These are phyloP conservation scores for Gaertneriomyces semiglobifer DNA, from an alignment of 192 early-diverging fungal species.

Conservation along the genomic window DNA sequence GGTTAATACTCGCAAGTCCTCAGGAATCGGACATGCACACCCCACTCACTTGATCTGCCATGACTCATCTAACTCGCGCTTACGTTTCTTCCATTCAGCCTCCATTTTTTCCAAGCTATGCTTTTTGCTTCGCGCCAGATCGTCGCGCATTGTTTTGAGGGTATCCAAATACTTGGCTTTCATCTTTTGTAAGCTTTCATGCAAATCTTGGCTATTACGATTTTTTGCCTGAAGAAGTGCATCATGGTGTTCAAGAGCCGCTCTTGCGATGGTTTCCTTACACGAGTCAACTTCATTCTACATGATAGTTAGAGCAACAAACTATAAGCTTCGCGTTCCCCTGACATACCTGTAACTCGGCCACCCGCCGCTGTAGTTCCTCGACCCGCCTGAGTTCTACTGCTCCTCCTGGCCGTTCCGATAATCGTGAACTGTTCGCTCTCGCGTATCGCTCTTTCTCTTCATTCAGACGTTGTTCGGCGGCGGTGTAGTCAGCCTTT, in stretches of 20 bases:
- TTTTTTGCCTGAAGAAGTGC: constrained; percentile 16
- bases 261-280: constrained; percentile 11
- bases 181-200: constrained; percentile 16
- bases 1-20: too few species aligned
- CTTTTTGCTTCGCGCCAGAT: constrained; percentile 33
- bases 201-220: constrained; percentile 11
- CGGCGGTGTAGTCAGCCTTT: constrained; percentile 31
- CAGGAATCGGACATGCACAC: too few species aligned
- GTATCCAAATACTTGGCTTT: constrained; percentile 40
- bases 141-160: constrained; percentile 40
- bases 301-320: too few species aligned
- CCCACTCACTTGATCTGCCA: constrained; percentile 25
- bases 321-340: too few species aligned
- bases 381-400: too few species aligned
- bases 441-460: not conserved
- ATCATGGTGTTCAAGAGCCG: constrained; percentile 8
- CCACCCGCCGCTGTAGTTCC: too few species aligned
- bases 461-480: constrained; percentile 18
- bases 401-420: too few species aligned
- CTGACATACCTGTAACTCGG: too few species aligned
- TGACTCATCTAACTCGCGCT: constrained; percentile 29
- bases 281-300: not conserved
- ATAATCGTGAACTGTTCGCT: too few species aligned
- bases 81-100: constrained; percentile 36
- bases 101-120: constrained; percentile 30